phyloP scores from a whole-genome alignment of 352 stramenopile genomes.

The Phytophthora hibernalis region DNA sequence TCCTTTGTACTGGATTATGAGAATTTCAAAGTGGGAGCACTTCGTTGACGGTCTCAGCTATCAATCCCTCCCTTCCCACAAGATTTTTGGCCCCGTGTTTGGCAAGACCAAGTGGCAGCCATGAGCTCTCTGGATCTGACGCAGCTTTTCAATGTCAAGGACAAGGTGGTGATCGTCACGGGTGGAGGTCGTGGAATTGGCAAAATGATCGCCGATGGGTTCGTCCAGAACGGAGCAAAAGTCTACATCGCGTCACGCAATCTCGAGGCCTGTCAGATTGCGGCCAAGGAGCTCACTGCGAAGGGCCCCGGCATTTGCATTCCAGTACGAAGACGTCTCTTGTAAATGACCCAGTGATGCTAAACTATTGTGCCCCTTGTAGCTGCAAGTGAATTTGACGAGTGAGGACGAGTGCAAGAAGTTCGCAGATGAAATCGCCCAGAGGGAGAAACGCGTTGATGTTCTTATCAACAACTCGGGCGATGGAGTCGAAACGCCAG shows the following conservation, averaged over 20 bases:
- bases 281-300: conserved; percentile 68
- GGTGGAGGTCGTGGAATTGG: conserved; percentile 94
- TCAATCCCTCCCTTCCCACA: background rate
- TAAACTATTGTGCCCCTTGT: background rate
- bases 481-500: conserved; percentile 21
- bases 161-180: conserved; percentile 91
- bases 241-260: conserved; percentile 91
- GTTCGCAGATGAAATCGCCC: conserved; percentile 76
- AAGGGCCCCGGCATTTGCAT: conserved; percentile 69
- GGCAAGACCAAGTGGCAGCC: background rate
- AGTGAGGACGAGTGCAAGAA: conserved; percentile 40
- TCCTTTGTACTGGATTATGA: too few species aligned
- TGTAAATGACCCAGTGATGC: too few species aligned
- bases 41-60: background rate
- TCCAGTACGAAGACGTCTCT: conserved; percentile 33
- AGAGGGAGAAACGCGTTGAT: conserved; percentile 78
- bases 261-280: conserved; percentile 78
- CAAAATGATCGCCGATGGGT: conserved; percentile 95
- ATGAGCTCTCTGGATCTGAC: conserved; percentile 41
- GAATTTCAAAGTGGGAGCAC: too few species aligned
- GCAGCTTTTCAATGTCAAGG: conserved; percentile 67
- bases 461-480: conserved; percentile 96
- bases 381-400: conserved; percentile 44
- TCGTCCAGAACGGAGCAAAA: conserved; percentile 89
- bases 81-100: background rate